Evolutionary conservation across 768 basidiomycete genomes (phyloP).

Genomic region (Dacryopinax primogenitus): DNA sequence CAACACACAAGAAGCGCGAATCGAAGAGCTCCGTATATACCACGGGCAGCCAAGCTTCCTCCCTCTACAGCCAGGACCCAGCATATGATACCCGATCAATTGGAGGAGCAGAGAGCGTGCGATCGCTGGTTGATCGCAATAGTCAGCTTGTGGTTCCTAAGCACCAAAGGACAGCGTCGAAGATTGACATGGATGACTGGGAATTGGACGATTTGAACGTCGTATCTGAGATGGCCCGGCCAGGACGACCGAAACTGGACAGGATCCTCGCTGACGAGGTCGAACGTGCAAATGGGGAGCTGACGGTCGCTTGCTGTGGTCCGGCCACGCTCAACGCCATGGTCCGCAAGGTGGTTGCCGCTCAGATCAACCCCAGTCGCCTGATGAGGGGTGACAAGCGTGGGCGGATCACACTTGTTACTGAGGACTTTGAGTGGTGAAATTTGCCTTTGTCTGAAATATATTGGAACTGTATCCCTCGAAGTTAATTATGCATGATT

Average conservation of each 20-base stretch:
- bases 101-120: not conserved
- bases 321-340: conserved; percentile 56
- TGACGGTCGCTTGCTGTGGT: conserved; percentile 65
- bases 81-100: not conserved
- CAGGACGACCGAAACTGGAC: conserved; percentile 54
- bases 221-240: conserved; percentile 49
- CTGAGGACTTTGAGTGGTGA: conserved; percentile 55
- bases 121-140: conserved; percentile 4
- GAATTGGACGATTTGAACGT: conserved; percentile 48
- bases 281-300: conserved; percentile 37
- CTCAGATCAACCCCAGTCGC: conserved; percentile 44
- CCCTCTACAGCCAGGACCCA: not conserved
- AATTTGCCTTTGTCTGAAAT: not conserved
- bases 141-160: not conserved
- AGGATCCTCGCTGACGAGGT: conserved; percentile 55
- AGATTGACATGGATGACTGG: conserved; percentile 40
- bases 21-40: not conserved
- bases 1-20: not conserved
- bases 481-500: not conserved
- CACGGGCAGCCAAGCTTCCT: not conserved
- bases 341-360: conserved; percentile 50
- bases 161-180: conserved; percentile 17
- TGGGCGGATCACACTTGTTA: conserved; percentile 47
- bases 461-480: not conserved
- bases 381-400: conserved; percentile 44